Conservation (phyloP, 2,329 filamentous ascomycete species). For the Rutstroemia sydowiana region DNA sequence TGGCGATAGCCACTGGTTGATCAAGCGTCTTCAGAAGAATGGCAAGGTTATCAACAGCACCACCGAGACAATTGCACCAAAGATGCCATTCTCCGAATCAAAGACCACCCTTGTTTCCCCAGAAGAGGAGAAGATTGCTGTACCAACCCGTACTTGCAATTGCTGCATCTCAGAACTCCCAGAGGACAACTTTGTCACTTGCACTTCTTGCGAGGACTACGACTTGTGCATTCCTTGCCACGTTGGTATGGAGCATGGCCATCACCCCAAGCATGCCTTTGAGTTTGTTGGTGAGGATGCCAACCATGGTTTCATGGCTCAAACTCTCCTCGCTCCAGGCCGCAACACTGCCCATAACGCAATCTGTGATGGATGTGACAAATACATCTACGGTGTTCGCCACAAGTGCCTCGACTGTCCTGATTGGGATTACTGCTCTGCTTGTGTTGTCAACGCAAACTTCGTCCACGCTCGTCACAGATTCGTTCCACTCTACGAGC, state of each 20-base stretch:
- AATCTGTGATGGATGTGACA: slow-evolving; percentile 90
- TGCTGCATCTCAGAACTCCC: slow-evolving; percentile 55
- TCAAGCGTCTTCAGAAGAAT: slow-evolving; percentile 77
- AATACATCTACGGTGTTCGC: slow-evolving; percentile 76
- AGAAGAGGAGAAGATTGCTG: slow-evolving; percentile 18
- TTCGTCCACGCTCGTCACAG: slow-evolving; percentile 75
- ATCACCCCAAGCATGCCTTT: slow-evolving; percentile 84
- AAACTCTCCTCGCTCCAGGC: slow-evolving; percentile 66
- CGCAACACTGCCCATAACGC: slow-evolving; percentile 78
- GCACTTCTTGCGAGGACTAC: slow-evolving; percentile 77
- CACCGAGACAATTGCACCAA: slow-evolving; percentile 68
- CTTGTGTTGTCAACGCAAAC: slow-evolving; percentile 61
- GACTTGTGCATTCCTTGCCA: slow-evolving; percentile 87
- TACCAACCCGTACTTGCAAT: slow-evolving; percentile 47
- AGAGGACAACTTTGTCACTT: slow-evolving; percentile 79
- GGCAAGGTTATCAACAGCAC: slow-evolving; percentile 78
- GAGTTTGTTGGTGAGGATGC: slow-evolving; percentile 57
- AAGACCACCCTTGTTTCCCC: slow-evolving; percentile 23
- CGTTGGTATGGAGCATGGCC: slow-evolving; percentile 68
- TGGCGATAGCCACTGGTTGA: slow-evolving; percentile 80
- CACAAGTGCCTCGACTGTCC: slow-evolving; percentile 97
- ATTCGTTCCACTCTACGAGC: slow-evolving; percentile 81
- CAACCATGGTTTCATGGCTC: slow-evolving; percentile 52
- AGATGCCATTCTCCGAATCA: slow-evolving; percentile 18
- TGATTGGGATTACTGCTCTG: slow-evolving; percentile 90